Evolutionary conservation across 2,329 filamentous ascomycete species (phyloP), one percentile per base, ranked within the genome.

Genomic region (Cytospora piceicola): DNA sequence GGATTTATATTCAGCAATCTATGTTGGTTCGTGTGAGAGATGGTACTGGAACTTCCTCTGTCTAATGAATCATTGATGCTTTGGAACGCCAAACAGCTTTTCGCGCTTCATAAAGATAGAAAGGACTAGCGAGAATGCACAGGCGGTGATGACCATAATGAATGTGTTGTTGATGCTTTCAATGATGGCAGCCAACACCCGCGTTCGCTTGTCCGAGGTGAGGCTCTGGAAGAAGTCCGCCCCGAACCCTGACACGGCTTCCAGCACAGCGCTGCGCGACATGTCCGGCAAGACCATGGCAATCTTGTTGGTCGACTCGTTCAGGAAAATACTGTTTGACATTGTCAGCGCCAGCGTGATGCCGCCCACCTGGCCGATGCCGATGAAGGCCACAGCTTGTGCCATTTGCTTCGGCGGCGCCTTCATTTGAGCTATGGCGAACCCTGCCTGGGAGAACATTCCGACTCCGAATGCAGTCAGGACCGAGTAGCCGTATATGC

Each of bases 391-490:
- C 32, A 79, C 73, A 5, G 74, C 73, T 9, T 70, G 63, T 2
- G 74, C 64, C 6, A 77, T 69, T 11, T 75, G 68, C 1, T 68
- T 56, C 8, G 73, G 70, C 2, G 68, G 57, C 9, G 77, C 76
- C 14, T 72, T 74, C 2, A 72, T 71, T 58, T 77, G 76, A 0
- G 73, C 76, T n/a, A 79, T 73, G 0, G 76, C 71, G 66, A 76
- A 79, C 8, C 70, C 67, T 0, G 76, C 73, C 66, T 79, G 76
- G 12, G 75, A 68, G 57, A 72, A 74, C 1, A 72, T 69, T 6
- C 78, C 78, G 9, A 72, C 70, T 2, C 79, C 79, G 11, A 78
- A 69, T 2, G 75, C 80, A 0, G 80, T 65, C 6, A 82, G 71
- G 6, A 80, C 72, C 9, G 69, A 49, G 49, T 72, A 74, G 12